Evolutionary conservation across 139 green algal species (phyloP), one percentile per base, ranked within the genome.

Genomic region (Chlorella vulgaris): DNA sequence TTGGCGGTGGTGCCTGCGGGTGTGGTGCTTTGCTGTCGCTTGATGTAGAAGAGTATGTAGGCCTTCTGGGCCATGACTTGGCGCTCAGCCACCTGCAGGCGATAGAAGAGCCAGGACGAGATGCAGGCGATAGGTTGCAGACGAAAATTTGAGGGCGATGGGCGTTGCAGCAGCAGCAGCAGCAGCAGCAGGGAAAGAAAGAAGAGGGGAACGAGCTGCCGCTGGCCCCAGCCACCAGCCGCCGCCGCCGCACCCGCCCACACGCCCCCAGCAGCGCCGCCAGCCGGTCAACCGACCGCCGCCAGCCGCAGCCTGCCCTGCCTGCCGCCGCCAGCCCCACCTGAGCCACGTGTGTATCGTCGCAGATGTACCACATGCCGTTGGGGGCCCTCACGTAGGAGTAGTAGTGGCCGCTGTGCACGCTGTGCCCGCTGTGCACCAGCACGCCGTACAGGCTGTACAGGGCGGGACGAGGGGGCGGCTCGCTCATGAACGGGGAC

Each of bases 361-460:
- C 94, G 55, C 91, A 93, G 36, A 88, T 78, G 86, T 96, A 86
- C 96, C 96, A 99, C 38, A 93, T 84, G 63, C 40, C 69, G 53
- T 74, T 53, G 8, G 42, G 50, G 4, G 65, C 61, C 33, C 91
- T 82, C 69, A 94, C 91, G 89, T 90, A 97, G 7, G 95, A 91
- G 77, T 97, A 99, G 94, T 99, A 99, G 88, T 99, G 96, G 5
- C 96, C 96, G 35, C 96, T 95, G 74, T 98, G 92, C 40, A 97
- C 88, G 50, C 93, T 93, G 22, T 93, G 94, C 42, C 96, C 96
- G 76, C 87, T 95, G 92, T 99, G 96, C 77, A 99, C 96, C 70
- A 99, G 88, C 65, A 99, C 96, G 42, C 88, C 93, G 84, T 94
- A 88, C 87, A 98, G 91, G 43, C 78, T 77, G 90, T 98, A 98